Evolutionary conservation across 345 rosid species (phyloP), one percentile per base, ranked within the genome.

Genomic region (Eutrema japonicum): DNA sequence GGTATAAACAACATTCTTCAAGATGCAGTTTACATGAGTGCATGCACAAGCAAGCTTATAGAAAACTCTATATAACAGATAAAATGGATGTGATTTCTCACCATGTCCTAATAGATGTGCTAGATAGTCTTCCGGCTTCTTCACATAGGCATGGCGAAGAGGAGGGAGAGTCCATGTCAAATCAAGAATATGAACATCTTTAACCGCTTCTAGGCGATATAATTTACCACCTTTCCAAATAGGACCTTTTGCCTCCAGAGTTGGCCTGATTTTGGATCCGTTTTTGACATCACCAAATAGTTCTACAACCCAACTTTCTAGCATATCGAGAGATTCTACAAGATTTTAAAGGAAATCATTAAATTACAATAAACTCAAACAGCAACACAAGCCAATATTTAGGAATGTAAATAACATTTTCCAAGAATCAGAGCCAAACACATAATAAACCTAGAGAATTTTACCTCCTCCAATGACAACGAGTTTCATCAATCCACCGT

Each of bases 381-480:
- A 70, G 46, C 52, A 49, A 41, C 8, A 49, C 12, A 49, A 41
- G 60, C 33, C 29, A 47, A 37, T 61, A 12, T 47, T 36, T 36
- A 54, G 51, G 26, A 77, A 50, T 42, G 62, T 4, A 59, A 27
- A 16, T 6, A 55, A 47, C 4, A n/a, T 35, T 8, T 70, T 18
- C 22, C 51, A 53, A 7, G 72, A 64, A 47, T 26, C 27, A 41
- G 42, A 64, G 30, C 50, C 63, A 65, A 65, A 50, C 33, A 62
- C 35, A 66, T 59, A 22, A 72, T 50, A 69, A 46, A 64, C 68
- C 60, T 52, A 43, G 18, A 61, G 66, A 66, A 52, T 56, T 55
- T 80, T 82, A 90, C 99, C 99, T 79, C 98, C 99, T 60, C 99
- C 99, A 65, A 95, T 92, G 73, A 95, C 92, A 80, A 88, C 97